A percentile compares a stretch with the other conserved stretches of the same genome.
Conservation (phyloP, 345 rosid species). For the Murraya paniculata region DNA sequence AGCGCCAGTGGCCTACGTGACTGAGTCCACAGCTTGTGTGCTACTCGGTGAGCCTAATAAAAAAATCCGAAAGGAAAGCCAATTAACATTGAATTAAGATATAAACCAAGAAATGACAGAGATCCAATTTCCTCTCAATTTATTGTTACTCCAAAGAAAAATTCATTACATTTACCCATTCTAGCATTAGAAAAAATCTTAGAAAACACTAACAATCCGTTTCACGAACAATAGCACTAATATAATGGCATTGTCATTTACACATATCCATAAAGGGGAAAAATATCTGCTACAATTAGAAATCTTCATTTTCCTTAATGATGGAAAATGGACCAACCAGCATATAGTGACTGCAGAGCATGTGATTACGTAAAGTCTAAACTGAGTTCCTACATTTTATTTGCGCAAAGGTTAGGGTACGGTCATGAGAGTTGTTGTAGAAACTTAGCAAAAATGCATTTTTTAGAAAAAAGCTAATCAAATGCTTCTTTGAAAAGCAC, state of each 20-base stretch:
- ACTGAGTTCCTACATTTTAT: background rate
- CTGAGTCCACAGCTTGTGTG: conserved; percentile 83
- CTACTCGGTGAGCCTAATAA: conserved; percentile 78
- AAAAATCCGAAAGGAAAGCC: conserved; percentile 3
- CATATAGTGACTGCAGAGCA: background rate
- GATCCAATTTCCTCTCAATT: background rate
- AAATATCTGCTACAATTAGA: background rate
- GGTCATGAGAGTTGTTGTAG: background rate
- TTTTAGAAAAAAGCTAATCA: background rate
- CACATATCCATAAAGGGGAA: background rate
- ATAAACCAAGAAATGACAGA: background rate
- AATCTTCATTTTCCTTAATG: background rate
- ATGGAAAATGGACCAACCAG: background rate
- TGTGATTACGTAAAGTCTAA: too few relatives aligned
- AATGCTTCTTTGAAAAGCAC: too few relatives aligned
- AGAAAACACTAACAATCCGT: background rate
- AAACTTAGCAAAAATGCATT: background rate
- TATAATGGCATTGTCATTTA: background rate
- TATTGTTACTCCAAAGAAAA: background rate
- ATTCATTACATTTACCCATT: background rate
- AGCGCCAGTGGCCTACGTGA: conserved; percentile 78
- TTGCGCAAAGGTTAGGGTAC: too few relatives aligned
- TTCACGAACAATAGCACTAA: background rate
- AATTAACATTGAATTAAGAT: background rate
- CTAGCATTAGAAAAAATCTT: background rate